phyloP scores from a whole-genome alignment of 208 protist species.

The Porcisia hertigi region DNA sequence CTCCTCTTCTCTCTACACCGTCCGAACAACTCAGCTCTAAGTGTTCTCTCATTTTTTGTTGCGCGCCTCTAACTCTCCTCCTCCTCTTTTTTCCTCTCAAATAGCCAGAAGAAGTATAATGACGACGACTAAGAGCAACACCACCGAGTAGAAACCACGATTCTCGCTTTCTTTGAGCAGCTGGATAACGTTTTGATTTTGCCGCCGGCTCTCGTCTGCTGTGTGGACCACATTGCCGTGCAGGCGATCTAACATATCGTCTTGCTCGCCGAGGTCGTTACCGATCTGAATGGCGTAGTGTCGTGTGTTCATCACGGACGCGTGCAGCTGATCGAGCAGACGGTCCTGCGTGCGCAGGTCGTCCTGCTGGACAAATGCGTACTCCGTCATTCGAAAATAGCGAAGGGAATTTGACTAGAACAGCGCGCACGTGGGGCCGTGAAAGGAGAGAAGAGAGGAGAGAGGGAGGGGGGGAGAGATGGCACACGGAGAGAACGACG shows the following conservation, averaged over 20 bases:
- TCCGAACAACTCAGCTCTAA: no score
- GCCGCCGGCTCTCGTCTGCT: slow-evolving; percentile 68
- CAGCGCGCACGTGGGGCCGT: background rate
- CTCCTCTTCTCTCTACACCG: background rate
- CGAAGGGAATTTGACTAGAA: background rate
- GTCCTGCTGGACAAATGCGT: slow-evolving; percentile 18
- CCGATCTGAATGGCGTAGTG: slow-evolving; percentile 81
- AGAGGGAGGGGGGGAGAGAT: background rate
- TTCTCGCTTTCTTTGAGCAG: slow-evolving; percentile 74
- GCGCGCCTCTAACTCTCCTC: no score
- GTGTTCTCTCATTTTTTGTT: no score
- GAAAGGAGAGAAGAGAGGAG: background rate
- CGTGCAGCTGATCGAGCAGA: slow-evolving; percentile 83
- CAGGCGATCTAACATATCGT: slow-evolving; percentile 74
- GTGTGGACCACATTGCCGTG: slow-evolving; percentile 58
- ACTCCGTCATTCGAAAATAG: slow-evolving; percentile 12
- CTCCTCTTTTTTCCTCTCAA: slow-evolving; percentile 17
- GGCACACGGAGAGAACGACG: background rate
- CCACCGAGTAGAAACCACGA: slow-evolving; percentile 66
- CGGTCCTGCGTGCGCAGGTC: slow-evolving; percentile 64
- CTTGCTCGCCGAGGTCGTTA: slow-evolving; percentile 68
- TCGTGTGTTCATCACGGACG: slow-evolving; percentile 81
- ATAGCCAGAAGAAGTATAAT: slow-evolving; percentile 71
- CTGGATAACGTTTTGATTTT: slow-evolving; percentile 75
- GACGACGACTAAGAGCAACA: slow-evolving; percentile 67